A percentile compares a stretch with the other conserved stretches of the same genome.
These are phyloP conservation scores for Cinnamomum micranthum DNA, from an alignment of 164 flowering plant genomes.

Conservation along the genomic window DNA sequence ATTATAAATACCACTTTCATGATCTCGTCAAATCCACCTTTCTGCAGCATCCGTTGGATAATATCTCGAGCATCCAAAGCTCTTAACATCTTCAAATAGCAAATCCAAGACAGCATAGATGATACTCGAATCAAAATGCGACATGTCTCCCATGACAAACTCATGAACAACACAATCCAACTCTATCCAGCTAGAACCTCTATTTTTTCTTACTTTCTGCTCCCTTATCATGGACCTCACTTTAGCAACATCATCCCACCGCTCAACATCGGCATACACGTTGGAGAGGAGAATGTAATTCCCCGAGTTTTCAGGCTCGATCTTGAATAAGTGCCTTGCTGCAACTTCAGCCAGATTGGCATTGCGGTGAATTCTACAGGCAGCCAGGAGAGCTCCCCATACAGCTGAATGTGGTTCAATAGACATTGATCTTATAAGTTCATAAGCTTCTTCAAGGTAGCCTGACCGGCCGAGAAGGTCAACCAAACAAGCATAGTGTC, in stretches of 20 bases:
- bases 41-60: too few species aligned
- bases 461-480: slow-evolving; percentile 45
- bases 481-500: slow-evolving; percentile 38
- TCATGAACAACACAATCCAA: slow-evolving; percentile 33
- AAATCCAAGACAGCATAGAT: slow-evolving; percentile 26
- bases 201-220: slow-evolving; percentile 29
- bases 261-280: slow-evolving; percentile 32
- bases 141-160: slow-evolving; percentile 39
- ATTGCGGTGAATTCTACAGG: slow-evolving; percentile 33
- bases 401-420: slow-evolving; percentile 29
- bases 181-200: slow-evolving; percentile 44
- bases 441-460: slow-evolving; percentile 29
- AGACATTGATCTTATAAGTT: slow-evolving; percentile 29
- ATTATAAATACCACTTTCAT: too few species aligned
- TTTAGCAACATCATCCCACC: slow-evolving; percentile 35
- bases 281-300: slow-evolving; percentile 35
- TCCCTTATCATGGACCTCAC: slow-evolving; percentile 38
- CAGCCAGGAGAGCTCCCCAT: slow-evolving; percentile 45
- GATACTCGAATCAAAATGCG: slow-evolving; percentile 23
- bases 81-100: slow-evolving; percentile 28
- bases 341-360: slow-evolving; percentile 36
- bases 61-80: neutral
- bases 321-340: slow-evolving; percentile 32
- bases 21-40: too few species aligned
- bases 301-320: slow-evolving; percentile 44